A percentile compares a stretch with the other conserved stretches of the same genome.
Evolutionary conservation across 1,284 basidiomycete species (phyloP).

Genomic region (Rhodotorula sp.): DNA sequence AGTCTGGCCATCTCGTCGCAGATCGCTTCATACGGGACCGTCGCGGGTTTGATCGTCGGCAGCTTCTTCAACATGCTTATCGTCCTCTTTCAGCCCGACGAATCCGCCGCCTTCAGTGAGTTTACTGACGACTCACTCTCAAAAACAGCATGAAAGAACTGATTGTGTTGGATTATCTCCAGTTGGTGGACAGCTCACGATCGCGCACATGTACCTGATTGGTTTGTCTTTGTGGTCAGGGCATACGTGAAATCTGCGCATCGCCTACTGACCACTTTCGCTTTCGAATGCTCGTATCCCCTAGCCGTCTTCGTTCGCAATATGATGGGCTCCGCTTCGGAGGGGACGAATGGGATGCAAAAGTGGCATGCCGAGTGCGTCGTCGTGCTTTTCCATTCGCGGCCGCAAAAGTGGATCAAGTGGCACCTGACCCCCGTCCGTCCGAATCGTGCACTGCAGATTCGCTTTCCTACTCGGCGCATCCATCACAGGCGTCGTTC

Average conservation of each 20-base stretch:
- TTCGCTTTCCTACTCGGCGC: conserved; percentile 11
- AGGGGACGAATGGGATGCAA: conserved; percentile 9
- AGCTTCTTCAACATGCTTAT: conserved; percentile 15
- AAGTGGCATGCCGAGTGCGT: conserved; percentile 15
- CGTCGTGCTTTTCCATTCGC: neutral
- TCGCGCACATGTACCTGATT: conserved; percentile 16
- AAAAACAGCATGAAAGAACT: no score
- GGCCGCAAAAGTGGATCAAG: neutral
- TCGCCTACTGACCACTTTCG: neutral
- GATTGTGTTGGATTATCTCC: neutral
- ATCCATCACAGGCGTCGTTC: neutral
- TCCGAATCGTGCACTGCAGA: neutral
- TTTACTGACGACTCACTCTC: neutral
- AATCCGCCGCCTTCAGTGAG: neutral
- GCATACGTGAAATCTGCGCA: no score
- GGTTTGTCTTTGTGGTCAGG: neutral
- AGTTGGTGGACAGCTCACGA: conserved; percentile 6
- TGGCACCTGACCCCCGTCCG: no score
- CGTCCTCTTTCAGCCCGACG: conserved; percentile 10
- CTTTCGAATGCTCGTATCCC: no score
- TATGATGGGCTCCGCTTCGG: conserved; percentile 5
- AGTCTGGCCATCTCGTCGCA: neutral
- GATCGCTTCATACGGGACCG: conserved; percentile 3
- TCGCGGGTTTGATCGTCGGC: neutral
- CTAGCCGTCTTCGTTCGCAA: conserved; percentile 3